These are phyloP conservation scores for Emergomyces pasteurianus DNA, from an alignment of 2,329 filamentous ascomycete species.

Conservation along the genomic window DNA sequence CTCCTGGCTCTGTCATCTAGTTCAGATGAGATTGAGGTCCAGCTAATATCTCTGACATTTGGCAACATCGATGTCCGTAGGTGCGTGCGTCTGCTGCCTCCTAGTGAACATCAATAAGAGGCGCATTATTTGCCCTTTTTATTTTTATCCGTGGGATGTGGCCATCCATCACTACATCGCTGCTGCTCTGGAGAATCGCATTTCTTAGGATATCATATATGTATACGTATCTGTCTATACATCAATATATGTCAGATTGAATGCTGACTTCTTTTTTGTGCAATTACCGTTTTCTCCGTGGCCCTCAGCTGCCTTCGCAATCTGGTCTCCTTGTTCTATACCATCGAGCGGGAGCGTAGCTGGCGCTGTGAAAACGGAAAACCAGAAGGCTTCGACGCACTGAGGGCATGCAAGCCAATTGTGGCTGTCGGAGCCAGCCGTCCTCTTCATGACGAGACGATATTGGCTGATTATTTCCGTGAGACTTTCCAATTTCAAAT, in stretches of 20 bases:
- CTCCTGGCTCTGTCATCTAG: conserved; percentile 72
- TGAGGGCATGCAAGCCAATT: conserved; percentile 64
- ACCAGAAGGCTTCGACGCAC: conserved; percentile 57
- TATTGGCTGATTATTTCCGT: conserved; percentile 85
- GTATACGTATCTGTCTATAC: neutral
- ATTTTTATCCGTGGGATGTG: neutral
- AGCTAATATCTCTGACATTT: conserved; percentile 80
- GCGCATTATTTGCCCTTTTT: neutral
- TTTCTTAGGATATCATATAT: neutral
- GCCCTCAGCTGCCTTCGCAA: conserved; percentile 65
- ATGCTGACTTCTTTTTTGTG: neutral
- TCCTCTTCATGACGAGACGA: conserved; percentile 68
- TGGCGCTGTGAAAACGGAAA: conserved; percentile 65
- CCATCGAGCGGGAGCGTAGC: conserved; percentile 74
- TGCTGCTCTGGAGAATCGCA: neutral
- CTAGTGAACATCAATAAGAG: neutral
- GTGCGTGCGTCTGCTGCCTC: conserved; percentile 32
- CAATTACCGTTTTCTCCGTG: too few species aligned
- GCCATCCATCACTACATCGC: neutral
- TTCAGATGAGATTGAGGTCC: conserved; percentile 72
- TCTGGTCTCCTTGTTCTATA: conserved; percentile 78
- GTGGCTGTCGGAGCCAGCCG: conserved; percentile 80
- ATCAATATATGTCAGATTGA: neutral
- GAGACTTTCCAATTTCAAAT: conserved; percentile 22
- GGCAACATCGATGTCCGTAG: conserved; percentile 83